phyloP scores from a whole-genome alignment of 139 green algal genomes.

The Chlamydomonas eustigma region DNA sequence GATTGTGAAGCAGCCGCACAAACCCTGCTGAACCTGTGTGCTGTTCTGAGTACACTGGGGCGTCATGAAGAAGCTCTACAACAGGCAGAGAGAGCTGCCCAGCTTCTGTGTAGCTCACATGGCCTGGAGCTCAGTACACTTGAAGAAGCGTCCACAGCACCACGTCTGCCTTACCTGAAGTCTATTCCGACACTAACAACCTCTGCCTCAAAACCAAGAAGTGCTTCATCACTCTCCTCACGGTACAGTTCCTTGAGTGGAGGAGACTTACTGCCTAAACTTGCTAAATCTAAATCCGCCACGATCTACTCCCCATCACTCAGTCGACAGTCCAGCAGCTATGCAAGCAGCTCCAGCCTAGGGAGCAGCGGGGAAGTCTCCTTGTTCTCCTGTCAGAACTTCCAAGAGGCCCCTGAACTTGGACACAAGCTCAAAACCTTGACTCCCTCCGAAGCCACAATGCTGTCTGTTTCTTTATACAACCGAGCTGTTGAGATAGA shows the following conservation, averaged over 20 bases:
- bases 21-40: conserved; percentile 33
- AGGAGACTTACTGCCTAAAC: too few relatives aligned
- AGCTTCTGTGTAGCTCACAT: not conserved
- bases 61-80: conserved; percentile 6
- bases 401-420: not conserved
- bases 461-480: conserved; percentile 28
- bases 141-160: not conserved
- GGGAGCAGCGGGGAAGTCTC: not conserved
- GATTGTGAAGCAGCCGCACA: not conserved
- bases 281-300: not conserved
- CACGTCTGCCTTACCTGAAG: not conserved
- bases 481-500: conserved; percentile 33
- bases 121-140: not conserved
- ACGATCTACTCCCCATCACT: not conserved
- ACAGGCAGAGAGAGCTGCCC: not conserved
- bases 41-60: conserved; percentile 14
- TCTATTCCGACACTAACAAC: not conserved
- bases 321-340: not conserved
- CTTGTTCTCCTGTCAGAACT: too few relatives aligned
- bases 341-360: not conserved
- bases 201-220: not conserved
- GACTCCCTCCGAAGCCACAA: not conserved
- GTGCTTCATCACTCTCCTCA: not conserved
- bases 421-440: not conserved
- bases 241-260: not conserved